Evolutionary conservation across 2,329 filamentous ascomycete genomes (phyloP).

Genomic region (Sclerotinia subarctica): DNA sequence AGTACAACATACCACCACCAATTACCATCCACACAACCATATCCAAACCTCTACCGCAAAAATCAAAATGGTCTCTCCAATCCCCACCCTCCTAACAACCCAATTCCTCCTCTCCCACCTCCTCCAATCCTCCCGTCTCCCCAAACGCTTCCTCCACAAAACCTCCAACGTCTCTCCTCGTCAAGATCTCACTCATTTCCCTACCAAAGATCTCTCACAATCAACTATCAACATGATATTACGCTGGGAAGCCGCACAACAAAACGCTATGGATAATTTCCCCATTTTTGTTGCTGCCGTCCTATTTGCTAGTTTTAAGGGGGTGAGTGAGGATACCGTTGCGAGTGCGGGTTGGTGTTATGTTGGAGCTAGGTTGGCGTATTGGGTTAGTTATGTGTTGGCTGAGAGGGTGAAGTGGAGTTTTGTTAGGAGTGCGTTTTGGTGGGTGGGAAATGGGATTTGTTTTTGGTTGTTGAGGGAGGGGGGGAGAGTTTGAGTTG

Average conservation of each 20-base stretch:
- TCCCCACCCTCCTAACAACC: constrained; percentile 11
- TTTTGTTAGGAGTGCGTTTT: constrained; percentile 41
- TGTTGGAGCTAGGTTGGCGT: constrained; percentile 43
- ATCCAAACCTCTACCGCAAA: constrained; percentile 69
- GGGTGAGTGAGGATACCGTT: constrained; percentile 40
- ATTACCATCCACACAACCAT: background rate
- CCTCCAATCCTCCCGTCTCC: constrained; percentile 23
- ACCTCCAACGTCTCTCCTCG: constrained; percentile 7
- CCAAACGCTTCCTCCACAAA: constrained; percentile 12
- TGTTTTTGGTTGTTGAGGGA: constrained; percentile 42
- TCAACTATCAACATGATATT: constrained; percentile 38
- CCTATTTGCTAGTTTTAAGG: constrained; percentile 42
- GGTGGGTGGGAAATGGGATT: constrained; percentile 45
- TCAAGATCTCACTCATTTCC: constrained; percentile 24
- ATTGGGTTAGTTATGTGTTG: constrained; percentile 43
- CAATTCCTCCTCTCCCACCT: constrained; percentile 6
- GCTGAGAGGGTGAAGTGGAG: constrained; percentile 40
- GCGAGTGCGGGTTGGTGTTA: constrained; percentile 44
- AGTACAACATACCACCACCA: too few species aligned
- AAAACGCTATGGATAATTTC: constrained; percentile 42
- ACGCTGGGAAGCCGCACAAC: constrained; percentile 1
- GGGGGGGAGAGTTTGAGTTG: constrained; percentile 37
- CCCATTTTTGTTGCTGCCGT: constrained; percentile 42
- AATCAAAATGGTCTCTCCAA: constrained; percentile 44
- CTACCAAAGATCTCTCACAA: constrained; percentile 44